phyloP scores from a whole-genome alignment of 2,329 filamentous ascomycete species.

The Aspergillaceae sp. region DNA sequence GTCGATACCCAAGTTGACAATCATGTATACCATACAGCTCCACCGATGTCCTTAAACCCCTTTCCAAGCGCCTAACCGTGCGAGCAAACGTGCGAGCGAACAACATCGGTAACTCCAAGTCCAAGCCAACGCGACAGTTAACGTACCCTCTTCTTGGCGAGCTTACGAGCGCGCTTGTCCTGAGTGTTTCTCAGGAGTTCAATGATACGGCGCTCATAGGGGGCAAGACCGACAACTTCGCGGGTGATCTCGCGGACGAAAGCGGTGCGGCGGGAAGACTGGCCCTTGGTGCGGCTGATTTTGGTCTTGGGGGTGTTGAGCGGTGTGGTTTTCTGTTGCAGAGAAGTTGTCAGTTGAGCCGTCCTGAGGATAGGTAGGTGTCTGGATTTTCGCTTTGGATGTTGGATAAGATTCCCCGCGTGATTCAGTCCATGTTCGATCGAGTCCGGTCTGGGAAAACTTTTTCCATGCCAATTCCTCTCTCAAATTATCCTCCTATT shows the following conservation, averaged over 20 bases:
- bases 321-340: slow-evolving; percentile 66
- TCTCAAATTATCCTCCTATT: background rate
- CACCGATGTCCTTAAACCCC: slow-evolving; percentile 1
- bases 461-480: background rate
- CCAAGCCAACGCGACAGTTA: slow-evolving; percentile 2
- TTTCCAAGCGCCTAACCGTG: background rate
- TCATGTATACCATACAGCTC: background rate
- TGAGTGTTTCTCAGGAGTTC: slow-evolving; percentile 98
- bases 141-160: slow-evolving; percentile 96
- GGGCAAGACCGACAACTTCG: slow-evolving; percentile 91
- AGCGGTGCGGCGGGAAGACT: slow-evolving; percentile 90
- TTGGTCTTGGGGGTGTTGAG: slow-evolving; percentile 65
- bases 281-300: slow-evolving; percentile 82
- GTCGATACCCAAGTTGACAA: too few species aligned
- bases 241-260: slow-evolving; percentile 97
- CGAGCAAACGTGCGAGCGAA: background rate
- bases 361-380: background rate
- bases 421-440: background rate
- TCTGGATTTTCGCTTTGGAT: background rate
- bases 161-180: slow-evolving; percentile 98
- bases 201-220: slow-evolving; percentile 97
- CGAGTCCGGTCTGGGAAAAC: too few species aligned
- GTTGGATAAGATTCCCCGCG: background rate
- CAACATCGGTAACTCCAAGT: background rate
- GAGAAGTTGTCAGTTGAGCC: background rate